These are phyloP conservation scores for Pseudozyma pruni DNA, from an alignment of 1,284 basidiomycete species.

Conservation along the genomic window DNA sequence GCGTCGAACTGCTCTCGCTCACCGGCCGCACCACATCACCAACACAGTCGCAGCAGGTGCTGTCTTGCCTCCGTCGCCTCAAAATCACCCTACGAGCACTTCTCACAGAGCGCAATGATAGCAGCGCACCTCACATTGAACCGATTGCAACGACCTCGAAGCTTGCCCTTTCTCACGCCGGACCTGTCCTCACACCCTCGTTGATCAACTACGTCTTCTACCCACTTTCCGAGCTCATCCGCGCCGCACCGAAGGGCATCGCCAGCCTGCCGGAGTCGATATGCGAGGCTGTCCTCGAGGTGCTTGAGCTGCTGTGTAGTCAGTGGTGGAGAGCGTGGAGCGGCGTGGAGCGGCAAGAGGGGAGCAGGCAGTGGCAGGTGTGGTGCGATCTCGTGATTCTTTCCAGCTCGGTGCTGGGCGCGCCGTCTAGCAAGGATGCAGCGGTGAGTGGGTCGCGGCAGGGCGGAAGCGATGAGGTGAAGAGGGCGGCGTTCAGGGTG, in stretches of 20 bases:
- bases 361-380: constrained; percentile 37
- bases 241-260: constrained; percentile 27
- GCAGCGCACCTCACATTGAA: background rate
- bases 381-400: constrained; percentile 65
- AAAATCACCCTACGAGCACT: constrained; percentile 9
- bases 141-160: constrained; percentile 4
- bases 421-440: constrained; percentile 1
- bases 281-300: constrained; percentile 28
- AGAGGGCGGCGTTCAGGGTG: constrained; percentile 36
- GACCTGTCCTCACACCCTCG: constrained; percentile 26
- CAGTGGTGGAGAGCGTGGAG: constrained; percentile 62
- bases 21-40: constrained; percentile 1
- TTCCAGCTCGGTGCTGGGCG: constrained; percentile 30
- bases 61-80: constrained; percentile 20
- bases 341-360: constrained; percentile 21
- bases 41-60: constrained; percentile 7
- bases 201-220: constrained; percentile 64
- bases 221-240: constrained; percentile 61
- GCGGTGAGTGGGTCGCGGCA: background rate
- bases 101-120: background rate
- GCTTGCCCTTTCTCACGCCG: background rate
- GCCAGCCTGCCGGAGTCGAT: constrained; percentile 47
- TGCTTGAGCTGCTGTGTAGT: constrained; percentile 38
- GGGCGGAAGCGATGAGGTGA: constrained; percentile 36
- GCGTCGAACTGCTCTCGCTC: constrained; percentile 51